Evolutionary conservation across 257 asterid genomes (phyloP).

Genomic region (Gardenia jasminoides): DNA sequence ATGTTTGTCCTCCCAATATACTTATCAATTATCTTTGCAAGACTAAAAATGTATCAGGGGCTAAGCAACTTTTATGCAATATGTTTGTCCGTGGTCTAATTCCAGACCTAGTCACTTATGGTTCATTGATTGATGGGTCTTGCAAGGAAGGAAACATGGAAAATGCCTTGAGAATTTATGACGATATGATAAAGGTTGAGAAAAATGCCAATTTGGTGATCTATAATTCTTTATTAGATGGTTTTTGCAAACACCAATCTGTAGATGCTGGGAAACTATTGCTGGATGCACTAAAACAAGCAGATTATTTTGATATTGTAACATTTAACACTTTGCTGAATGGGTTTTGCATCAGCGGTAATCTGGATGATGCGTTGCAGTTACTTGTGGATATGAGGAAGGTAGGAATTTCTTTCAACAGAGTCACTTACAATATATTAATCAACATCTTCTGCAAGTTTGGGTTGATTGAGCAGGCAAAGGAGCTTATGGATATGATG

Average conservation of each 20-base stretch:
- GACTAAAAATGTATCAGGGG: slow-evolving; percentile 43
- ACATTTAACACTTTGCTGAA: slow-evolving; percentile 60
- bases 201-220: slow-evolving; percentile 61
- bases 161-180: slow-evolving; percentile 44
- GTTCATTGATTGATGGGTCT: slow-evolving; percentile 61
- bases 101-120: slow-evolving; percentile 65
- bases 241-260: slow-evolving; percentile 56
- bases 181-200: slow-evolving; percentile 44
- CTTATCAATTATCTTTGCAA: slow-evolving; percentile 57
- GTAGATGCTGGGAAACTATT: slow-evolving; percentile 36
- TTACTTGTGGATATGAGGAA: slow-evolving; percentile 53
- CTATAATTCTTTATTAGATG: slow-evolving; percentile 58
- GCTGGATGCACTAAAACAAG: slow-evolving; percentile 42
- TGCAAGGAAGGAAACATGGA: slow-evolving; percentile 44
- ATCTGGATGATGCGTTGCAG: slow-evolving; percentile 40
- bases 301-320: slow-evolving; percentile 43
- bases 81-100: slow-evolving; percentile 75
- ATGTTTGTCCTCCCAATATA: slow-evolving; percentile 52
- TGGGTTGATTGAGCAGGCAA: slow-evolving; percentile 57
- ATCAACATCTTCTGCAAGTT: slow-evolving; percentile 51
- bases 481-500: slow-evolving; percentile 46
- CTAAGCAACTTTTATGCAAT: slow-evolving; percentile 53
- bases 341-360: slow-evolving; percentile 49
- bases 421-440: slow-evolving; percentile 55
- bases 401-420: slow-evolving; percentile 42